These are phyloP conservation scores for Hibiscus mutabilis DNA, from an alignment of 345 rosid species.

Conservation along the genomic window DNA sequence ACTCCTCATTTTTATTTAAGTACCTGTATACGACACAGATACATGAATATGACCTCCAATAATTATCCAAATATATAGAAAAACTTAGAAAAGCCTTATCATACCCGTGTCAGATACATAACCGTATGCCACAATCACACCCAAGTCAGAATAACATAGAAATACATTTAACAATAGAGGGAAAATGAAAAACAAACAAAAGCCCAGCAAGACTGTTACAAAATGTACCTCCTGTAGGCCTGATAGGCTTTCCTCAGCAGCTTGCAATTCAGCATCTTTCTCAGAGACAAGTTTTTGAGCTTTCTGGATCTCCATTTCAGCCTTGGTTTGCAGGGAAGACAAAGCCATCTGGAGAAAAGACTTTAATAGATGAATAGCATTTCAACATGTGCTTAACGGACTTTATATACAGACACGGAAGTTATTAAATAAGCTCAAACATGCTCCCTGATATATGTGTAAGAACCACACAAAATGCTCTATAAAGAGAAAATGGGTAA, in stretches of 20 bases:
- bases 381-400: background rate
- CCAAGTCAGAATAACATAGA: too few species aligned
- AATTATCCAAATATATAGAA: too few species aligned
- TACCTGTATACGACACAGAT: too few species aligned
- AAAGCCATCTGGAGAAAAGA: slow-evolving; percentile 42
- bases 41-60: too few species aligned
- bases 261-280: slow-evolving; percentile 67
- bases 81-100: too few species aligned
- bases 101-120: too few species aligned
- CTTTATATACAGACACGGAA: background rate
- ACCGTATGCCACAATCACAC: too few species aligned
- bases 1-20: too few species aligned
- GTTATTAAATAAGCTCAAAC: background rate
- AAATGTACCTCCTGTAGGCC: slow-evolving; percentile 69
- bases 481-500: background rate
- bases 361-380: background rate
- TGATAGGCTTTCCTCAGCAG: slow-evolving; percentile 73
- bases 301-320: slow-evolving; percentile 65
- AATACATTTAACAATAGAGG: background rate
- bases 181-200: background rate
- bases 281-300: slow-evolving; percentile 61
- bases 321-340: slow-evolving; percentile 57
- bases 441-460: background rate
- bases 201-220: slow-evolving; percentile 9
- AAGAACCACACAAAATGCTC: slow-evolving; percentile 4